These are phyloP conservation scores for Zygoascus sp. DNA, from an alignment of 1,139 yeast genomes.

Conservation along the genomic window DNA sequence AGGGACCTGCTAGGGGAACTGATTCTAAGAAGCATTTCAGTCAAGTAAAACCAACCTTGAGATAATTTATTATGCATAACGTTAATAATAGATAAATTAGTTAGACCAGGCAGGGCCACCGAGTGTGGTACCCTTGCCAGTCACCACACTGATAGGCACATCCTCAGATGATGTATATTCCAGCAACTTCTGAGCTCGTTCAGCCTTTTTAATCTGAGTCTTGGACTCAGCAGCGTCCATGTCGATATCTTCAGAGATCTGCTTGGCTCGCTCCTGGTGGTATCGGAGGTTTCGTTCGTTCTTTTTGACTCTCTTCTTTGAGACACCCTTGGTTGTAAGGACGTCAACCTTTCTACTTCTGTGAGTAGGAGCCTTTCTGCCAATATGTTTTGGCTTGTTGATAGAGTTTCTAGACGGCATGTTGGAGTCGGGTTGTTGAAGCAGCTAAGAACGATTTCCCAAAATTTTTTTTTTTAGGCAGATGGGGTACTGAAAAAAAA, in stretches of 20 bases:
- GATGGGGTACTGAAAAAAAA: too few species aligned
- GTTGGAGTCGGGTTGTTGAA: neutral
- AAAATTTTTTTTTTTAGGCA: neutral
- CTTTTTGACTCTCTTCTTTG: slow-evolving; percentile 79
- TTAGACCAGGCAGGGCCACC: slow-evolving; percentile 54
- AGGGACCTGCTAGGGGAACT: slow-evolving; percentile 6
- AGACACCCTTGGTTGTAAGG: slow-evolving; percentile 42
- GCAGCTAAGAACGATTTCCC: neutral
- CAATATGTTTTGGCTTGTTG: slow-evolving; percentile 70
- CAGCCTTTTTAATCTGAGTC: slow-evolving; percentile 32
- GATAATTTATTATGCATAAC: slow-evolving; percentile 1
- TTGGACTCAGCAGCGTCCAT: slow-evolving; percentile 41
- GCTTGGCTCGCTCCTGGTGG: slow-evolving; percentile 34
- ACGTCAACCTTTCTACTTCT: slow-evolving; percentile 39
- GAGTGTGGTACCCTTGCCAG: slow-evolving; percentile 76
- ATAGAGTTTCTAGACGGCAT: slow-evolving; percentile 81
- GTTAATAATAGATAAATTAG: neutral
- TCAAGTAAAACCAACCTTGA: slow-evolving; percentile 2
- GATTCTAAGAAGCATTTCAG: slow-evolving; percentile 2
- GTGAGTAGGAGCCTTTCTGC: slow-evolving; percentile 30
- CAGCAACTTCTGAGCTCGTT: slow-evolving; percentile 27
- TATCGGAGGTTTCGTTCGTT: slow-evolving; percentile 75
- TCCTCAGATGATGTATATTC: slow-evolving; percentile 55
- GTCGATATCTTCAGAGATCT: slow-evolving; percentile 45
- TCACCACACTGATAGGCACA: slow-evolving; percentile 47